Percentiles rank a stretch among this genome's conserved stretches.
These are phyloP conservation scores for Blastocystis hominis DNA, from an alignment of 352 stramenopile species.

Conservation along the genomic window DNA sequence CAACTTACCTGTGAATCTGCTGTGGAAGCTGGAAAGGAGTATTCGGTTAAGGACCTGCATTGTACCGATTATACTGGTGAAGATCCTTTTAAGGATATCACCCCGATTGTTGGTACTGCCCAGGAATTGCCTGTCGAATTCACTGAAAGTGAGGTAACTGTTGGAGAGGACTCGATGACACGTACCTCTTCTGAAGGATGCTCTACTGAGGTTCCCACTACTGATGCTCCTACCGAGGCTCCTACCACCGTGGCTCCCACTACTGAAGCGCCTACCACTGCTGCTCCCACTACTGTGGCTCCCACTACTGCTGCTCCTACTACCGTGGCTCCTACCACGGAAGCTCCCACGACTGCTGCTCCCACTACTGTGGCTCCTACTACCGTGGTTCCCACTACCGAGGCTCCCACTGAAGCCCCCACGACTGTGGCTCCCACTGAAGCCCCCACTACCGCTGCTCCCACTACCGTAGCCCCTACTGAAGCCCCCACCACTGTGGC, in stretches of 20 bases:
- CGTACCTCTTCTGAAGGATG: constrained; percentile 24
- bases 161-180: neutral
- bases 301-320: neutral
- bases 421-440: neutral
- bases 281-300: neutral
- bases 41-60: neutral
- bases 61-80: neutral
- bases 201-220: neutral
- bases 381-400: neutral
- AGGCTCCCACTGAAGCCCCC: neutral
- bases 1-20: neutral
- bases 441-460: neutral
- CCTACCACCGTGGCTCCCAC: neutral
- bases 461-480: neutral
- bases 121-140: neutral
- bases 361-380: neutral
- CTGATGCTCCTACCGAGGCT: neutral
- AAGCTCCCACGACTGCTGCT: neutral
- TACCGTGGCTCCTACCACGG: neutral
- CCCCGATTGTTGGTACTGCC: neutral
- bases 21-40: neutral
- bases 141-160: neutral
- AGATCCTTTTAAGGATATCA: neutral
- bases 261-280: neutral
- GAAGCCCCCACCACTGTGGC: neutral